These are phyloP conservation scores for Phytophthora megakarya DNA, from an alignment of 352 stramenopile species.

Conservation along the genomic window DNA sequence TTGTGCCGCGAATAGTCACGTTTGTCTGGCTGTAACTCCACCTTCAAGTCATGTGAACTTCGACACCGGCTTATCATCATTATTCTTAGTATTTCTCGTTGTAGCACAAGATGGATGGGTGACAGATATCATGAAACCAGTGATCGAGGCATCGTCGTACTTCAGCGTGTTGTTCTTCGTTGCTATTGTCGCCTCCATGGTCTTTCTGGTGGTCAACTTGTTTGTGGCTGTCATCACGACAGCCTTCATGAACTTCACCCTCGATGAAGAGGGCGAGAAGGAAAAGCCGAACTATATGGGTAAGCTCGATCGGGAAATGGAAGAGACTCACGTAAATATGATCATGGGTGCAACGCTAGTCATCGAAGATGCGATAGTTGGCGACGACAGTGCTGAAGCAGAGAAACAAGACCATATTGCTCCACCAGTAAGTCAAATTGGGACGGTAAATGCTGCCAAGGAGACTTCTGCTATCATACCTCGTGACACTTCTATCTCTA, in stretches of 20 bases:
- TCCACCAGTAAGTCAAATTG: not conserved
- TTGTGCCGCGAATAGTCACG: conserved; percentile 42
- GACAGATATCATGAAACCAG: conserved; percentile 77
- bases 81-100: conserved; percentile 83
- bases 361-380: conserved; percentile 50
- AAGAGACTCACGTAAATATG: conserved; percentile 80
- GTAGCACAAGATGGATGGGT: conserved; percentile 83
- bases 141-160: conserved; percentile 62
- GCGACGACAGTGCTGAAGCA: conserved; percentile 2
- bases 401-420: not conserved
- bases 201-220: conserved; percentile 84
- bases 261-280: conserved; percentile 50
- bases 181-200: conserved; percentile 72
- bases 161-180: conserved; percentile 72
- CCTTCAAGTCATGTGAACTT: conserved; percentile 71
- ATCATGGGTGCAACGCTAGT: conserved; percentile 84
- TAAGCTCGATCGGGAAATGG: conserved; percentile 59
- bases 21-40: conserved; percentile 39
- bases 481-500: conserved; percentile 18
- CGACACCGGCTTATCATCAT: conserved; percentile 63
- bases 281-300: conserved; percentile 49
- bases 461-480: conserved; percentile 13
- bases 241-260: conserved; percentile 82
- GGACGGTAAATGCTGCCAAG: not conserved
- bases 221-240: conserved; percentile 87